Base-by-base conservation (phyloP, 345 rosid species). In the Gossypium arboreum region DNA sequence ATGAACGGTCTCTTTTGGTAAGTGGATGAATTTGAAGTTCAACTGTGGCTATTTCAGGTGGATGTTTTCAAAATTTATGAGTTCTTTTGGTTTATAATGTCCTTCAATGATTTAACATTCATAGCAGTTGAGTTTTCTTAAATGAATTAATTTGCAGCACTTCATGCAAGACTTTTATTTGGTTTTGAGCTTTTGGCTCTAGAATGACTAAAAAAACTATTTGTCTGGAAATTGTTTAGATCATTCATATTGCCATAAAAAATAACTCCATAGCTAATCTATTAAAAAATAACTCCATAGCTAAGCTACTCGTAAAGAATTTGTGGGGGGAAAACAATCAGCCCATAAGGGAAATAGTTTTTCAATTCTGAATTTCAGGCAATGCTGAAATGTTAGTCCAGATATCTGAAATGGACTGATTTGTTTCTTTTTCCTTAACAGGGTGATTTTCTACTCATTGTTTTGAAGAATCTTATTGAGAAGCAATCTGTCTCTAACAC, bases 361-460 rank as follows among this genome's bases (percentile, higher is more conserved):
- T 20, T 27, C 24, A 69, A 69, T 69, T 6, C 13, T 50, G 15
- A 50, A 8, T 50, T 51, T 25, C 24, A 50, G 12, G 5, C 58
- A 68, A 68, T n/a, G 9, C 29, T 34, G 27, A 70, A 70, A 70
- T 25, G 16, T 17, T 10, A 52, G 27, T n/a, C 29, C 61, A 54
- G 12, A 29, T 24, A 41, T 41, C 51, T 10, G 10, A 71, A 34
- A 29, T 56, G 34, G 39, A 16, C 64, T 73, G 74, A 75, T 68
- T 39, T 11, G 52, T 71, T 57, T 71, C 54, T 72, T 81, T 70
- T 73, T 45, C 51, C 16, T 63, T 18, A 59, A 65, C 88, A 94
- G 98, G 93, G 97, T 76, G 97, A 92, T 85, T 94, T 94, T 85
- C 90, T 94, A 45, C 97, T 94, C 72, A 90, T 92, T 82, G 85